phyloP scores from a whole-genome alignment of 2,329 filamentous ascomycete species.

The Xylaria sp. region DNA sequence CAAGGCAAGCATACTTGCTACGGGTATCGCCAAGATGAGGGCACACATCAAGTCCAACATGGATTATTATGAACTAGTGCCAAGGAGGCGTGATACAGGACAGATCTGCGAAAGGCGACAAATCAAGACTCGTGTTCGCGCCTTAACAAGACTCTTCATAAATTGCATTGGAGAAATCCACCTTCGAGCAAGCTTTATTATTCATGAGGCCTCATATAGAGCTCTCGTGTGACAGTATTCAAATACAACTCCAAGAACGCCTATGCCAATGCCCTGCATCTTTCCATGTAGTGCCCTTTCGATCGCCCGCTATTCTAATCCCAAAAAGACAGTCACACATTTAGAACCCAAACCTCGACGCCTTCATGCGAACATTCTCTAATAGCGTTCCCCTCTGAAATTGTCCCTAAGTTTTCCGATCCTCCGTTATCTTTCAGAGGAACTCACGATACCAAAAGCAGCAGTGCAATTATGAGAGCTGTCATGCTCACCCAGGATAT shows the following conservation, averaged over 20 bases:
- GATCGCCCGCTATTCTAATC: slow-evolving; percentile 35
- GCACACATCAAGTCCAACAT: not conserved
- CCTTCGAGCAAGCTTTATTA: slow-evolving; percentile 13
- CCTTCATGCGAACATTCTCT: slow-evolving; percentile 38
- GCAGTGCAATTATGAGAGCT: slow-evolving; percentile 26
- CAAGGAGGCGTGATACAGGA: not conserved
- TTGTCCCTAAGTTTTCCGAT: not conserved
- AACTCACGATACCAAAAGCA: slow-evolving; percentile 37
- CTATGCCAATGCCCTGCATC: slow-evolving; percentile 43
- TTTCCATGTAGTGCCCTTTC: slow-evolving; percentile 37
- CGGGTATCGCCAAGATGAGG: not conserved
- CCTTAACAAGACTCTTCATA: not conserved
- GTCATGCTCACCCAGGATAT: slow-evolving; percentile 44
- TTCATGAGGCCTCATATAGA: slow-evolving; percentile 7
- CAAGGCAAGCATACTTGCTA: not conserved
- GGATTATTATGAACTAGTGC: not conserved
- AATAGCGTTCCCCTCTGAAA: slow-evolving; percentile 25
- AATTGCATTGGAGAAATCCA: not conserved
- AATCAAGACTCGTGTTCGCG: not conserved
- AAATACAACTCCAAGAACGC: slow-evolving; percentile 41
- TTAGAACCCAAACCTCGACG: slow-evolving; percentile 38
- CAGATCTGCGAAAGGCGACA: not conserved
- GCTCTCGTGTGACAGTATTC: slow-evolving; percentile 16
- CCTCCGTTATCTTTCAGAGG: not conserved
- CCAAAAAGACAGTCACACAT: slow-evolving; percentile 30